Base-by-base conservation (phyloP, 176 grass and related monocot genomes). In the Microstegium vimineum region DNA sequence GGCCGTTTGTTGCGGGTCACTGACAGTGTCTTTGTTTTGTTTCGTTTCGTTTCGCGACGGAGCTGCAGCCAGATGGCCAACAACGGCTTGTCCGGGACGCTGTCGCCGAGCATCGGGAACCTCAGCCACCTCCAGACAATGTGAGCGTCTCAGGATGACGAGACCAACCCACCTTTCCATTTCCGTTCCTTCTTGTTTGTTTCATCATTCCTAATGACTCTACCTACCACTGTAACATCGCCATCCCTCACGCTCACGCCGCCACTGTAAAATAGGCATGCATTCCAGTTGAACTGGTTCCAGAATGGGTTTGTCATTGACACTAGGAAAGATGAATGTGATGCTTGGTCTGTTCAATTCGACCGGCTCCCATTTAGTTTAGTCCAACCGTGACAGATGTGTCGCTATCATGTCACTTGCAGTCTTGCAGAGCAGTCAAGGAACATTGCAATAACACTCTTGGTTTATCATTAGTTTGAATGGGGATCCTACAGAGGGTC, bases 61-160 rank as follows among this genome's bases (percentile, higher is more conserved):
- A 85, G 79, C 6, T 87, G 86, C 91, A 99, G 96, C 85, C 93
- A 99, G 84, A 93, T 99, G 96, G 93, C 96, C 33, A 99, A 91
- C 70, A 93, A 90, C 54, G 87, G 69, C 1, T 76, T 98, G 80
- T 79, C 93, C 1, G 96, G 96, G 30, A 74, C 84, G 20, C 84
- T 98, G 49, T 98, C 93, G 57, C 90, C 87, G 28, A 98, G 87
- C 72, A 82, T 99, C 13, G 96, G 93, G 54, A 98, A 93, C 78
- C 93, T 98, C 71, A 93, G 86, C 74, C 87, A 93, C 84, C 76
- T 98, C 56, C 96, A 98, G 80, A 93, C 90, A 63, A 88, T 95
- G 96, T 98, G 64, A 90, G 89, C 49, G 75, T 47, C 71, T 77
- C 43, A 13, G 38, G 35, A 15, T 26, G 36, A 82, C 11, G 31